Evolutionary conservation across 1,284 basidiomycete genomes (phyloP), one percentile per base, ranked within the genome.

Genomic region (Vanrija sp.): DNA sequence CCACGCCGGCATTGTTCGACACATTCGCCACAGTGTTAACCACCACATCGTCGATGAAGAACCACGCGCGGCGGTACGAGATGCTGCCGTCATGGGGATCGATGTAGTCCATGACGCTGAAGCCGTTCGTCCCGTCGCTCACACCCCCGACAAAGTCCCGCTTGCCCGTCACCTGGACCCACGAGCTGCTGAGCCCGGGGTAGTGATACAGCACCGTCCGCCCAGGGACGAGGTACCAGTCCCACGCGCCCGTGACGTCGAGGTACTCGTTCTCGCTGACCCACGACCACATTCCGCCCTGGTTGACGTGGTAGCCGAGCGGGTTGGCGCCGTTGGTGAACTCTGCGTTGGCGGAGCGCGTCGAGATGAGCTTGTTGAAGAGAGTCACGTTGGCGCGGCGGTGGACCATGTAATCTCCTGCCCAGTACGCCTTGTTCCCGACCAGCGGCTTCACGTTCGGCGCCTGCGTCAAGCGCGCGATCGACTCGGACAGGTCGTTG

Each of bases 221-320:
- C 0, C 85, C 85, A 4, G 85, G 85, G 42, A 87, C 82, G 14
- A 85, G 73, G 61, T 85, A 81, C 85, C 85, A 87, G 65, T 87
- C 84, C 85, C 84, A 86, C 2, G 81, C 78, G 1, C 81, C 84
- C 6, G 79, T 75, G 19, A 86, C 84, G 63, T 86, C 84, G 65
- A 83, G 81, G 67, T 87, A 87, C 70, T 87, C 85, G 53, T 80
- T 75, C 2, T 85, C 85, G 25, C 77, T 70, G 31, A 83, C 60
- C 67, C 86, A 85, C 6, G 83, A 85, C 69, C 83, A 85, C 7
- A 83, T 67, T 75, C 79, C 5, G 52, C 85, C 85, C 56, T 86
- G 84, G 1, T 83, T 77, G 7, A 87, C 76, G 61, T 87, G 85
- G 71, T 85, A 85, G 0, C 84, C 85, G 14, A 81, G 73, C 14